Evolutionary conservation across 208 protist genomes (phyloP).

Genomic region (Leishmania guyanensis): DNA sequence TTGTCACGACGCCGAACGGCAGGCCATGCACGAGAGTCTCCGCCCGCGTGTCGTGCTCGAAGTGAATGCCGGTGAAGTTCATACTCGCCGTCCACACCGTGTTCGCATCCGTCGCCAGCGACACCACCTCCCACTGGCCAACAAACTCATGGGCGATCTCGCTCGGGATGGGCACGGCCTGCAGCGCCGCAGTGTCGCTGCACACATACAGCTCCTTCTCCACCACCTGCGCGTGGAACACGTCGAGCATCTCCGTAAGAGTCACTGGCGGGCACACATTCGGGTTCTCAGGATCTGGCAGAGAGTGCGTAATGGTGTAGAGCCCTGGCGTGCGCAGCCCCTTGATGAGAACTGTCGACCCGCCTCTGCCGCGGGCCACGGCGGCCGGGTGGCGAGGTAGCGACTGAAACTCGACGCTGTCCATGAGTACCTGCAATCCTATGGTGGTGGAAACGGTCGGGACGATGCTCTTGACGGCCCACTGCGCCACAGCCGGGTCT

Average conservation of each 20-base stretch:
- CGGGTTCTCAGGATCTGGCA: conserved; percentile 72
- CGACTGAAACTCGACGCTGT: conserved; percentile 47
- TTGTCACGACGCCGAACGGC: conserved; percentile 85
- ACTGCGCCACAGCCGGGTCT: conserved; percentile 26
- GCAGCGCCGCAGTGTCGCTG: conserved; percentile 58
- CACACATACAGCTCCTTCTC: conserved; percentile 75
- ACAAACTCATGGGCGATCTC: conserved; percentile 69
- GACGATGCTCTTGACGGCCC: conserved; percentile 46
- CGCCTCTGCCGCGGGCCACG: conserved; percentile 43
- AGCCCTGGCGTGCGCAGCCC: conserved; percentile 68
- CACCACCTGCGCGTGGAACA: conserved; percentile 69
- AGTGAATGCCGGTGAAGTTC: conserved; percentile 69
- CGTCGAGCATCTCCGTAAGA: conserved; percentile 66
- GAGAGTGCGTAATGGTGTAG: conserved; percentile 68
- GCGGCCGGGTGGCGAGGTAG: conserved; percentile 48
- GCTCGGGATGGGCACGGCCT: conserved; percentile 66
- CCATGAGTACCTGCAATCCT: conserved; percentile 47
- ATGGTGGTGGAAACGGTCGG: conserved; percentile 30
- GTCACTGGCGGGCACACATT: conserved; percentile 60
- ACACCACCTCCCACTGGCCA: conserved; percentile 84
- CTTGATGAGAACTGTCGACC: conserved; percentile 56
- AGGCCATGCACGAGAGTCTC: conserved; percentile 70
- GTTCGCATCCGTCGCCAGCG: conserved; percentile 57
- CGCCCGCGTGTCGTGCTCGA: conserved; percentile 47
- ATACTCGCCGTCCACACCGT: conserved; percentile 52